Percentiles rank a stretch among this genome's conserved stretches.
phyloP scores from a whole-genome alignment of 2,329 filamentous ascomycete genomes.

The Diaporthe sp. region DNA sequence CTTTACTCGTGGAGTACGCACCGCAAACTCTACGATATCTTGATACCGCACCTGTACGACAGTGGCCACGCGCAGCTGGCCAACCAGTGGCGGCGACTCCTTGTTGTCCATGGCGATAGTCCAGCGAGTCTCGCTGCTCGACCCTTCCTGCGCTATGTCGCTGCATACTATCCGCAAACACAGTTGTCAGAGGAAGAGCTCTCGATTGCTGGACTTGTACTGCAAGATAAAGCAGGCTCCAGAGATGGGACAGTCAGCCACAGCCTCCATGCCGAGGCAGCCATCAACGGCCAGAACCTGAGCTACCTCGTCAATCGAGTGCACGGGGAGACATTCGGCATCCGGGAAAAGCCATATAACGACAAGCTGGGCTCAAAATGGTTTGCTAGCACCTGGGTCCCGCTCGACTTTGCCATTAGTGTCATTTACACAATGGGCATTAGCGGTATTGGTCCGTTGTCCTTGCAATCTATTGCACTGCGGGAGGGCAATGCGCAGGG shows the following conservation, averaged over 20 bases:
- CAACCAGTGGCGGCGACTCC: conserved; percentile 60
- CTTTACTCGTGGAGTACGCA: conserved; percentile 61
- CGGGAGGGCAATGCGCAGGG: conserved; percentile 70
- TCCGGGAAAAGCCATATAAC: conserved; percentile 65
- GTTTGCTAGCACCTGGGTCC: conserved; percentile 81
- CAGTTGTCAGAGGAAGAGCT: conserved; percentile 55
- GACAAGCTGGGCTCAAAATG: conserved; percentile 83
- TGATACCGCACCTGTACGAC: conserved; percentile 66
- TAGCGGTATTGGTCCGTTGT: conserved; percentile 78
- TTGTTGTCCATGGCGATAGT: conserved; percentile 57
- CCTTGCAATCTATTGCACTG: conserved; percentile 82
- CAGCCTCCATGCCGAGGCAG: conserved; percentile 26
- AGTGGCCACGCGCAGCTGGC: conserved; percentile 61
- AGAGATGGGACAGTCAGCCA: background rate
- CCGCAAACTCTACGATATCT: conserved; percentile 62
- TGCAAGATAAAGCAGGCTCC: conserved; percentile 24
- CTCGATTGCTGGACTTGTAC: conserved; percentile 41
- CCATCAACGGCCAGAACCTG: conserved; percentile 43
- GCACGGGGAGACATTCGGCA: conserved; percentile 55
- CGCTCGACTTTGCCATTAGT: conserved; percentile 78
- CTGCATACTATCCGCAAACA: conserved; percentile 59
- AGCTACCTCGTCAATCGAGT: conserved; percentile 55
- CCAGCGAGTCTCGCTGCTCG: conserved; percentile 56
- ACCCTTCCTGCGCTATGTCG: conserved; percentile 63
- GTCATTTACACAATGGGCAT: conserved; percentile 80